Evolutionary conservation across 352 stramenopile species (phyloP).

Genomic region (Saprolegnia parasitica): DNA sequence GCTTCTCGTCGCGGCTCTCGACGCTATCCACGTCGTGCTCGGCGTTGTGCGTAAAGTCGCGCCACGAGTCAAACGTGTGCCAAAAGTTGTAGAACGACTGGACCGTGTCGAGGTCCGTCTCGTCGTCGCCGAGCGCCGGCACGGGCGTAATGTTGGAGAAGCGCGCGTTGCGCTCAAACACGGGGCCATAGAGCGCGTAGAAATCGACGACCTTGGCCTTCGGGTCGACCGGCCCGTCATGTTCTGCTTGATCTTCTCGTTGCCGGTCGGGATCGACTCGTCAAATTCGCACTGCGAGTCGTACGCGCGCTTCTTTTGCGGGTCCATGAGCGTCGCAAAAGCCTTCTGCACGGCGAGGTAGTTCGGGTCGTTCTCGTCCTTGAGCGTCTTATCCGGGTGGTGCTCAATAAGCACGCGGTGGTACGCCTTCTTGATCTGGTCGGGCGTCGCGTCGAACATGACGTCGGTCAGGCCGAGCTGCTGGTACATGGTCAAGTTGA

Average conservation of each 20-base stretch:
- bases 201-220: conserved; percentile 38
- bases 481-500: conserved; percentile 84
- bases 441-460: conserved; percentile 75
- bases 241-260: conserved; percentile 67
- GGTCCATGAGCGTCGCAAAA: conserved; percentile 74
- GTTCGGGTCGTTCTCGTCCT: conserved; percentile 87
- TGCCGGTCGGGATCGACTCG: conserved; percentile 67
- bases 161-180: conserved; percentile 71
- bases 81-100: conserved; percentile 88
- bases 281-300: conserved; percentile 86
- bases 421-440: conserved; percentile 86
- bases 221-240: conserved; percentile 40
- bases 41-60: conserved; percentile 76
- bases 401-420: conserved; percentile 84
- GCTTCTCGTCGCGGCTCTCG: conserved; percentile 82
- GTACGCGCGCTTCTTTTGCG: conserved; percentile 77
- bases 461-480: conserved; percentile 69
- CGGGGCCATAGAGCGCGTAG: conserved; percentile 77
- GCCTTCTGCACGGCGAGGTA: conserved; percentile 83
- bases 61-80: conserved; percentile 84
- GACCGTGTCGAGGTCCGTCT: conserved; percentile 55
- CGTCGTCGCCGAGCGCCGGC: conserved; percentile 58
- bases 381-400: conserved; percentile 83
- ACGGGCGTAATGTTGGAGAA: conserved; percentile 82
- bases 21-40: conserved; percentile 82